Percentiles rank a stretch among this genome's conserved stretches.
phyloP scores from a whole-genome alignment of 257 asterid genomes.

The Cruciata laevipes region DNA sequence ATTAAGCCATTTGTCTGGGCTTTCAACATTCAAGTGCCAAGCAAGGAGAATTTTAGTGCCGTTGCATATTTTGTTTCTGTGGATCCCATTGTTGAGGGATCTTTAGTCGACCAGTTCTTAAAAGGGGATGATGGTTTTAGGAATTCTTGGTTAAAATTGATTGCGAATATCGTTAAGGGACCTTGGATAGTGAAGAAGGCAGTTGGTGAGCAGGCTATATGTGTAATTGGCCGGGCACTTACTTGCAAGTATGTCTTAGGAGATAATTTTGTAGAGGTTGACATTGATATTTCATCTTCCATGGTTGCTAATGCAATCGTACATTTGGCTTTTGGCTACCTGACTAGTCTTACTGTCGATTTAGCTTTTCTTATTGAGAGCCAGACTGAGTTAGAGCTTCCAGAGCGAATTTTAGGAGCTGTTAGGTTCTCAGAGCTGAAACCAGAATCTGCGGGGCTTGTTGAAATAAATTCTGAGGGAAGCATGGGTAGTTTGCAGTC shows the following conservation, averaged over 20 bases:
- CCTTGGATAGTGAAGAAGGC: constrained; percentile 86
- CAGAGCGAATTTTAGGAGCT: constrained; percentile 75
- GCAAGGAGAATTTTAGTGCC: constrained; percentile 66
- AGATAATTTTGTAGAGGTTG: constrained; percentile 61
- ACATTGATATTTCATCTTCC: constrained; percentile 74
- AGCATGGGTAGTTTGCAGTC: constrained; percentile 24
- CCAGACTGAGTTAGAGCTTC: constrained; percentile 61
- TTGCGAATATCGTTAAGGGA: constrained; percentile 63
- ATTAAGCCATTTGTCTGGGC: constrained; percentile 68
- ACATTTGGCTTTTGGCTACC: constrained; percentile 69
- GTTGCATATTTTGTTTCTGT: constrained; percentile 55
- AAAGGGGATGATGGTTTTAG: constrained; percentile 51
- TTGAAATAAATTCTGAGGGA: constrained; percentile 38
- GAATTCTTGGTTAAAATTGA: constrained; percentile 58
- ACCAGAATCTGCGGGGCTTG: constrained; percentile 34
- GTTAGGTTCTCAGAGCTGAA: constrained; percentile 64
- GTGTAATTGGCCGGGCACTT: constrained; percentile 58
- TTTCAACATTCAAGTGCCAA: constrained; percentile 78
- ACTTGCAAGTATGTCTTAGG: constrained; percentile 46
- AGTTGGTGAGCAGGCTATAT: constrained; percentile 84
- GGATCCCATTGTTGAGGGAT: constrained; percentile 37
- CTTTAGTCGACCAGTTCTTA: constrained; percentile 51
- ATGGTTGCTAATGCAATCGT: constrained; percentile 74
- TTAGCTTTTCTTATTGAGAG: constrained; percentile 83
- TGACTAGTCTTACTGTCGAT: constrained; percentile 53